A percentile compares a stretch with the other conserved stretches of the same genome.
phyloP scores from a whole-genome alignment of 2,329 filamentous ascomycete species.

The Ilyonectria sp. region DNA sequence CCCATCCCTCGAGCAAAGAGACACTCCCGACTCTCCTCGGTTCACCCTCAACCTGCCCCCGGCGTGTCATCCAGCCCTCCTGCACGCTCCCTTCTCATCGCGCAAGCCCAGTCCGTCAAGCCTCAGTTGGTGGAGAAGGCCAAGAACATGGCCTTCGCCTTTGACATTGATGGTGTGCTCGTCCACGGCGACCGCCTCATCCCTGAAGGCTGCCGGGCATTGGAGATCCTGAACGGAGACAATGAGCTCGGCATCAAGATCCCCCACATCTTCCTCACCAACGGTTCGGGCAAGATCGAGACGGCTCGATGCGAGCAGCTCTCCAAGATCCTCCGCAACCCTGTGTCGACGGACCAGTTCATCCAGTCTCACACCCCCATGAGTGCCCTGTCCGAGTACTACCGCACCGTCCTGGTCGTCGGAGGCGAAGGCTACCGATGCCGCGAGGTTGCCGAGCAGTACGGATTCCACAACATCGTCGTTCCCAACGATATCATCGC shows the following conservation, averaged over 20 bases:
- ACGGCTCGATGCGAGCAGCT: slow-evolving; percentile 86
- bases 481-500: slow-evolving; percentile 86
- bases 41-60: slow-evolving; percentile 58
- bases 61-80: slow-evolving; percentile 72
- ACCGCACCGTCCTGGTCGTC: slow-evolving; percentile 81
- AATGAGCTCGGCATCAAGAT: slow-evolving; percentile 84
- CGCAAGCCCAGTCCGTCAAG: slow-evolving; percentile 78
- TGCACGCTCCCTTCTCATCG: slow-evolving; percentile 60
- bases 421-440: slow-evolving; percentile 83
- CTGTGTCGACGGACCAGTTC: slow-evolving; percentile 68
- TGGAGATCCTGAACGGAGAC: slow-evolving; percentile 80
- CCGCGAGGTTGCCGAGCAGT: slow-evolving; percentile 66
- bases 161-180: slow-evolving; percentile 92
- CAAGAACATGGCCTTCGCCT: slow-evolving; percentile 85
- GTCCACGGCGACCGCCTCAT: slow-evolving; percentile 85
- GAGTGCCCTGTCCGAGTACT: slow-evolving; percentile 83
- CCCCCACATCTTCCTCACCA: slow-evolving; percentile 92
- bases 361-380: slow-evolving; percentile 85
- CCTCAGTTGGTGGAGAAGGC: slow-evolving; percentile 76
- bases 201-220: slow-evolving; percentile 79
- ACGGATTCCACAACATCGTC: slow-evolving; percentile 85
- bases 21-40: slow-evolving; percentile 76
- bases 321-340: slow-evolving; percentile 59
- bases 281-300: slow-evolving; percentile 93
- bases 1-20: slow-evolving; percentile 81